Evolutionary conservation across 108 stramenopile species (phyloP).

Genomic region (Skeletonema tropicum): DNA sequence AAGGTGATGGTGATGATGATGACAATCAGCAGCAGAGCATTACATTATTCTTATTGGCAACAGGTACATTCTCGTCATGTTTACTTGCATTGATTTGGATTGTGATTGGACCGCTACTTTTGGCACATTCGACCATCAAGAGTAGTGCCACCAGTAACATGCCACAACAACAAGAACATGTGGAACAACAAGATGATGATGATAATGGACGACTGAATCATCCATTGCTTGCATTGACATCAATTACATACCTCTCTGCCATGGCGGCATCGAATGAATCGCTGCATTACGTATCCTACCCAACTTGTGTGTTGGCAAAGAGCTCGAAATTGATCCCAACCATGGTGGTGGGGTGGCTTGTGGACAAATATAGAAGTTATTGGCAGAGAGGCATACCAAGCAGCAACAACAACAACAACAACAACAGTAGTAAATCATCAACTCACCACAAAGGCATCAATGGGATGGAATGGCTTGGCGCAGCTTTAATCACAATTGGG

Average conservation of each 20-base stretch:
- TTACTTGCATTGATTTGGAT: conserved; percentile 69
- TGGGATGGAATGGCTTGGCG: conserved; percentile 75
- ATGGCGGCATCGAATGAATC: conserved; percentile 84
- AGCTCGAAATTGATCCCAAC: conserved; percentile 94
- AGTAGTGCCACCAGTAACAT: no score
- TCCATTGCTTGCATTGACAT: conserved; percentile 47
- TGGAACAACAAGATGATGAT: not conserved
- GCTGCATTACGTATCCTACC: conserved; percentile 87
- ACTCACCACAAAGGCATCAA: conserved; percentile 37
- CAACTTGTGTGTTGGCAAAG: conserved; percentile 92
- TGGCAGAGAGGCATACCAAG: not conserved
- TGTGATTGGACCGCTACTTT: conserved; percentile 22
- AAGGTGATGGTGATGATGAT: conserved; percentile 14
- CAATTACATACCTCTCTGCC: conserved; percentile 69
- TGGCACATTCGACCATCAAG: not conserved
- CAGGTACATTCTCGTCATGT: conserved; percentile 64
- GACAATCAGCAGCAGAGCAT: conserved; percentile 55
- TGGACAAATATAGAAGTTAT: conserved; percentile 45
- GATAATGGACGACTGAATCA: conserved; percentile 48
- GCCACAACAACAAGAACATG: not conserved
- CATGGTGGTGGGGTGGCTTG: conserved; percentile 79
- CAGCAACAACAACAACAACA: not conserved
- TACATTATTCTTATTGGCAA: conserved; percentile 70
- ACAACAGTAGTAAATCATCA: not conserved
- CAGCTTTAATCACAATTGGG: conserved; percentile 72